Evolutionary conservation across 2,329 filamentous ascomycete species (phyloP).

Genomic region (Pseudocercospora fijiensis): DNA sequence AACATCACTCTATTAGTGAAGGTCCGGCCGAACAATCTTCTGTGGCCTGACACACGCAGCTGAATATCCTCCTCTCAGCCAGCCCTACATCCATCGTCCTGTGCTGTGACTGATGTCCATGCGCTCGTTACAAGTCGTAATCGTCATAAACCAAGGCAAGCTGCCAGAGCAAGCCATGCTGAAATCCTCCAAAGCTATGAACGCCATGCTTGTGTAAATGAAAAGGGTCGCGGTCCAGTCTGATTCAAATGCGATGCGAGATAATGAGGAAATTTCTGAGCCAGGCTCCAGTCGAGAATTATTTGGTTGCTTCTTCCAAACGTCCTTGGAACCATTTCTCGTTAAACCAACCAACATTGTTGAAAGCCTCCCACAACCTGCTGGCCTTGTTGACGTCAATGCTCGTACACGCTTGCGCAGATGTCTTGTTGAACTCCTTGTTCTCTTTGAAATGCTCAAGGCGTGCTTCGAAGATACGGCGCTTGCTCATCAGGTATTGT

Average conservation of each 20-base stretch:
- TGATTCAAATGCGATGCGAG: neutral
- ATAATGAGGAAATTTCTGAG: neutral
- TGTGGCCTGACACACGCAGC: slow-evolving; percentile 4
- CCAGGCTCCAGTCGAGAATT: neutral
- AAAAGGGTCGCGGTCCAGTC: neutral
- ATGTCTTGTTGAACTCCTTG: slow-evolving; percentile 92
- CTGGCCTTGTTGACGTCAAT: slow-evolving; percentile 98
- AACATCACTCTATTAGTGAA: neutral
- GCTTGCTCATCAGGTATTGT: slow-evolving; percentile 88
- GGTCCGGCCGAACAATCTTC: neutral
- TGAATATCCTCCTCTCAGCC: slow-evolving; percentile 10
- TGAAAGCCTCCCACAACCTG: slow-evolving; percentile 85
- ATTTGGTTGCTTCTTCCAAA: slow-evolving; percentile 13
- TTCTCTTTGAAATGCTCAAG: slow-evolving; percentile 64
- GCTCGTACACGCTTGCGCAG: slow-evolving; percentile 94
- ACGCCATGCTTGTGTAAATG: slow-evolving; percentile 15
- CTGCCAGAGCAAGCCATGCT: slow-evolving; percentile 18
- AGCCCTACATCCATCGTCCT: neutral
- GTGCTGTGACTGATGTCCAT: slow-evolving; percentile 14
- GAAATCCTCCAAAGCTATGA: slow-evolving; percentile 6
- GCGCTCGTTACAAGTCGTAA: slow-evolving; percentile 9
- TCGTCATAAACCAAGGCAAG: slow-evolving; percentile 12
- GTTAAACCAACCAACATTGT: slow-evolving; percentile 50
- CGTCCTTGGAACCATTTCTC: slow-evolving; percentile 29
- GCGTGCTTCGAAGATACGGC: slow-evolving; percentile 79